These are phyloP conservation scores for Penicillium paradoxum DNA, from an alignment of 495 filamentous ascomycete species.

Conservation along the genomic window DNA sequence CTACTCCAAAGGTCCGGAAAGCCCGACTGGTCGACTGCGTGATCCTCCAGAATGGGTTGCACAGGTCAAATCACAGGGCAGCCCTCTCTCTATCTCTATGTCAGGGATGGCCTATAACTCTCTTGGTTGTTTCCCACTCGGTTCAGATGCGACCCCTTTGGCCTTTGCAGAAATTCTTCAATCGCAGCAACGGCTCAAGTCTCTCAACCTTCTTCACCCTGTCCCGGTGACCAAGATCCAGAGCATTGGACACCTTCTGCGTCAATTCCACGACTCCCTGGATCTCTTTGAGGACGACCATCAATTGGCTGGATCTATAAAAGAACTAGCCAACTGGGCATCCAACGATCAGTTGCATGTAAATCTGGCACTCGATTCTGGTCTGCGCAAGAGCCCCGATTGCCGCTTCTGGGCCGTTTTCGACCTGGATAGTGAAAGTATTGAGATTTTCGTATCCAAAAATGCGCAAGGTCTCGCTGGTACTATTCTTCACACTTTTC, in stretches of 20 bases:
- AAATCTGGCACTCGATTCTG: constrained; percentile 49
- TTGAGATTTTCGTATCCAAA: constrained; percentile 52
- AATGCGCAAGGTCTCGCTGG: constrained; percentile 45
- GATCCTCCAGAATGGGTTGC: constrained; percentile 41
- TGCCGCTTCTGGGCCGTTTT: constrained; percentile 54
- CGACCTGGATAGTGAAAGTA: constrained; percentile 37
- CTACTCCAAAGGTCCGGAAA: constrained; percentile 4
- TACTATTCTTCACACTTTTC: constrained; percentile 53
- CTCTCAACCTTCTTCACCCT: constrained; percentile 43
- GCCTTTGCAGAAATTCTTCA: constrained; percentile 48
- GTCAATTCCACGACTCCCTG: constrained; percentile 28
- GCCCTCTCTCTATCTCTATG: constrained; percentile 48
- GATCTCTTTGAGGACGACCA: constrained; percentile 11
- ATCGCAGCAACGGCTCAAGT: constrained; percentile 45
- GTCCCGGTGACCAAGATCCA: constrained; percentile 35
- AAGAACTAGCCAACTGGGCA: constrained; percentile 30
- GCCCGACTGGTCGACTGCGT: constrained; percentile 15
- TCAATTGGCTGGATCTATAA: constrained; percentile 24
- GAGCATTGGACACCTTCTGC: constrained; percentile 28
- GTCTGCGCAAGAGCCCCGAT: constrained; percentile 44
- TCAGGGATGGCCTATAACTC: constrained; percentile 39
- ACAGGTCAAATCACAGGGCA: constrained; percentile 33
- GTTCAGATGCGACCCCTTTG: constrained; percentile 37
- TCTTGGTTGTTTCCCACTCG: constrained; percentile 56
- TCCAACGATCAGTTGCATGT: constrained; percentile 30